Conservation (phyloP, 345 rosid genomes). For the Moringa oleifera region DNA sequence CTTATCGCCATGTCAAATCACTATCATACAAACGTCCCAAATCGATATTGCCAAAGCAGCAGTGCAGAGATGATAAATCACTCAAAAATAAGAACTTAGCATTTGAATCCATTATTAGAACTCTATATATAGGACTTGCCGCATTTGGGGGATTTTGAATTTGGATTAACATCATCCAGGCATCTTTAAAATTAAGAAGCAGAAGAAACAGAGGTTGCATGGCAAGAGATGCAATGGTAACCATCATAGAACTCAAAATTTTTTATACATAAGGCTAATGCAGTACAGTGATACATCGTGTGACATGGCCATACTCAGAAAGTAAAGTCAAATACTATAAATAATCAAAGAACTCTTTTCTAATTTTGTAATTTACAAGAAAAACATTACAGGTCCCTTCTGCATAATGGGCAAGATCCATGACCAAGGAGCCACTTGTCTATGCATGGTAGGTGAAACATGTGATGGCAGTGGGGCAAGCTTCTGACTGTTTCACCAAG, state of each 20-base stretch:
- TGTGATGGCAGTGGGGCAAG: constrained; percentile 94
- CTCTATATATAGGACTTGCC: too few species aligned
- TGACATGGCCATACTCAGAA: background rate
- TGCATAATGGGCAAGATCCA: constrained; percentile 96
- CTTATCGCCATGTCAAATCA: too few species aligned
- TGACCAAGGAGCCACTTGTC: constrained; percentile 90
- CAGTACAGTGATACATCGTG: constrained; percentile 17
- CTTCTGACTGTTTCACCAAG: constrained; percentile 85
- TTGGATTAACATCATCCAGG: background rate
- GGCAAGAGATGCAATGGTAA: background rate
- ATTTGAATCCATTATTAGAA: too few species aligned
- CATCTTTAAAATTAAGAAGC: background rate
- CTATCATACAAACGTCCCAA: too few species aligned
- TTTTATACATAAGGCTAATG: constrained; percentile 33
- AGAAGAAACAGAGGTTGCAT: background rate
- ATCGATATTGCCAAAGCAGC: background rate
- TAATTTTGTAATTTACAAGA: constrained; percentile 19
- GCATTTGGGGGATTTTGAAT: background rate
- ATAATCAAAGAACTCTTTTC: constrained; percentile 15
- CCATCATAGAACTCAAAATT: constrained; percentile 25
- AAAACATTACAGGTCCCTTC: constrained; percentile 65
- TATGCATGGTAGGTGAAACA: constrained; percentile 96
- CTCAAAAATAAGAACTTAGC: too few species aligned
- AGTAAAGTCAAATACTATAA: constrained; percentile 1
- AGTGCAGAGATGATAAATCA: background rate